Percentiles rank a stretch among this genome's conserved stretches.
These are phyloP conservation scores for Phascolomyces articulosus DNA, from an alignment of 371 early-diverging fungal genomes.

Conservation along the genomic window DNA sequence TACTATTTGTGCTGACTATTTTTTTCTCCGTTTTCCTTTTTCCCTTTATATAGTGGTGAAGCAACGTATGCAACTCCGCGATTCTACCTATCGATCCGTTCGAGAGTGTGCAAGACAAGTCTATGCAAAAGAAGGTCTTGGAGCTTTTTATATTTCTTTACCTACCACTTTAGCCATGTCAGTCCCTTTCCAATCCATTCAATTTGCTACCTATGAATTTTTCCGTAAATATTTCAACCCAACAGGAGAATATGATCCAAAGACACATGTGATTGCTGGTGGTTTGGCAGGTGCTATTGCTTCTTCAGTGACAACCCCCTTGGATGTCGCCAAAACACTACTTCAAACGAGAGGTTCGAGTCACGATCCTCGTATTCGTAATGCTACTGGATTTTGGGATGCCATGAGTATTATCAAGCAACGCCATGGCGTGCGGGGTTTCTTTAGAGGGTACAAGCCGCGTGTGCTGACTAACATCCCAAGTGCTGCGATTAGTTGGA, in stretches of 20 bases:
- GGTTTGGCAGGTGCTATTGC: slow-evolving; percentile 92
- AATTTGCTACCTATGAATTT: slow-evolving; percentile 90
- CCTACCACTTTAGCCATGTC: slow-evolving; percentile 93
- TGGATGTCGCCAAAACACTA: slow-evolving; percentile 93
- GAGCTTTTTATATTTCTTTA: slow-evolving; percentile 91
- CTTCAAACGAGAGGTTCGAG: slow-evolving; percentile 88
- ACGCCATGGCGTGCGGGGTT: slow-evolving; percentile 77
- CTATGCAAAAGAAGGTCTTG: slow-evolving; percentile 74
- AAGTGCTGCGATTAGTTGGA: slow-evolving; percentile 94
- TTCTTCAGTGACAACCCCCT: slow-evolving; percentile 88
- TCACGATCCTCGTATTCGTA: slow-evolving; percentile 68
- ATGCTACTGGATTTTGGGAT: slow-evolving; percentile 69
- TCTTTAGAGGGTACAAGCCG: slow-evolving; percentile 83
- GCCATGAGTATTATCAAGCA: slow-evolving; percentile 78
- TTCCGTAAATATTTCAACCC: slow-evolving; percentile 80
- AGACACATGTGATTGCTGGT: slow-evolving; percentile 85
- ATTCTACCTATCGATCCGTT: slow-evolving; percentile 66
- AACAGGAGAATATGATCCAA: slow-evolving; percentile 77
- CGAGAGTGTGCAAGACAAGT: slow-evolving; percentile 71
- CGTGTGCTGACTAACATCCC: slow-evolving; percentile 90
- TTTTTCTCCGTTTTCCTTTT: not conserved
- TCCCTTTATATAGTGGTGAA: slow-evolving; percentile 71
- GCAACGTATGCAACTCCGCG: slow-evolving; percentile 92
- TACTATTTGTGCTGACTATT: not conserved
- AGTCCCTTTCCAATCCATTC: slow-evolving; percentile 91